Evolutionary conservation across 2,329 filamentous ascomycete genomes (phyloP).

Genomic region (Colletotrichum sp.): DNA sequence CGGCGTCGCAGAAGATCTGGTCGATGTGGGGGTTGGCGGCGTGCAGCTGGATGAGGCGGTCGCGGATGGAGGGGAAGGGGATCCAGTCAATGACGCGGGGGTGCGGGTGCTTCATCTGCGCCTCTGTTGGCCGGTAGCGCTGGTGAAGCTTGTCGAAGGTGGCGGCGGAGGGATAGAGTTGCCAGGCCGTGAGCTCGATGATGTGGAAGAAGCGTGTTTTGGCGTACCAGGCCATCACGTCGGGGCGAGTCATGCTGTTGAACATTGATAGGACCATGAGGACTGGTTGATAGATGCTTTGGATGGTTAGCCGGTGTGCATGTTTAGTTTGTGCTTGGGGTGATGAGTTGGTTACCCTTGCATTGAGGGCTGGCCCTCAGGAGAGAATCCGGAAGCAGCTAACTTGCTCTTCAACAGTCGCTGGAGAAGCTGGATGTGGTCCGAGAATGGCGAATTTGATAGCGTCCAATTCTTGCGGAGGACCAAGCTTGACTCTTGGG

Average conservation of each 20-base stretch:
- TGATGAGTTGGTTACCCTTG: background rate
- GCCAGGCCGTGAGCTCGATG: slow-evolving; percentile 37
- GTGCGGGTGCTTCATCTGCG: slow-evolving; percentile 27
- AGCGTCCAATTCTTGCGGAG: slow-evolving; percentile 28
- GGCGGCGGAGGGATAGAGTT: slow-evolving; percentile 30
- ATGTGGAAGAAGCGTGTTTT: slow-evolving; percentile 41
- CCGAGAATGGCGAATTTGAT: slow-evolving; percentile 35
- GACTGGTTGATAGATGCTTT: slow-evolving; percentile 28
- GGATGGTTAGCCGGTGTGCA: background rate
- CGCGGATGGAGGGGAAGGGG: slow-evolving; percentile 32
- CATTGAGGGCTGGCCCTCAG: background rate
- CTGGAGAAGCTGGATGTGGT: slow-evolving; percentile 32
- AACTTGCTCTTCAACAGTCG: slow-evolving; percentile 29
- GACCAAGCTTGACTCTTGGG: slow-evolving; percentile 22
- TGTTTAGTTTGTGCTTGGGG: no score
- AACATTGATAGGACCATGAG: slow-evolving; percentile 36
- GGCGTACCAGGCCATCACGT: slow-evolving; percentile 43
- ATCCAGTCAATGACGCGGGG: slow-evolving; percentile 30
- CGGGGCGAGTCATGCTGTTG: slow-evolving; percentile 38
- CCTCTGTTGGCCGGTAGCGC: slow-evolving; percentile 30
- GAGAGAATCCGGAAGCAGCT: slow-evolving; percentile 7
- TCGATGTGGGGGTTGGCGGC: slow-evolving; percentile 35
- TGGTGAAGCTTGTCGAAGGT: slow-evolving; percentile 32
- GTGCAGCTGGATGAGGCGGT: slow-evolving; percentile 32
- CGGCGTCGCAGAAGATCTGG: slow-evolving; percentile 37